Evolutionary conservation across 495 filamentous ascomycete genomes (phyloP).

Genomic region (Podospora didyma): DNA sequence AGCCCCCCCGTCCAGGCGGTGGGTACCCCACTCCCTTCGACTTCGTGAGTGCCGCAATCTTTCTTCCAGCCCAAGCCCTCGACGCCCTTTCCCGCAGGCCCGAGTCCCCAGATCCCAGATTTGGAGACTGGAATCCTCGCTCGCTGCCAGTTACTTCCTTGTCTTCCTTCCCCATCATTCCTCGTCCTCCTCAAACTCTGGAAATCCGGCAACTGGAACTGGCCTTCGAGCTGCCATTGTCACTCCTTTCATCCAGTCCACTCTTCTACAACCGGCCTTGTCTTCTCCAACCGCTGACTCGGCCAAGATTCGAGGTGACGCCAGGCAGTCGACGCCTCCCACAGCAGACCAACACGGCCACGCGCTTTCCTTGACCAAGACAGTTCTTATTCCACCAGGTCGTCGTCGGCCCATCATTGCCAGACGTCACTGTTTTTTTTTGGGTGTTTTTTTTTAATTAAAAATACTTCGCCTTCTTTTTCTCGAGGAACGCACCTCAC

Average conservation of each 20-base stretch:
- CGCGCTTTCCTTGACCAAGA: no score
- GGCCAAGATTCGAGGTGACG: no score
- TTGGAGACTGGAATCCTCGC: slow-evolving; percentile 8
- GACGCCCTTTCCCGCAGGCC: slow-evolving; percentile 4
- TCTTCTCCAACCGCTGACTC: neutral
- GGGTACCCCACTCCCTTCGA: slow-evolving; percentile 18
- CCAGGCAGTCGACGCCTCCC: slow-evolving; percentile 10
- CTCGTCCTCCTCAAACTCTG: slow-evolving; percentile 4
- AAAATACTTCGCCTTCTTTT: no score
- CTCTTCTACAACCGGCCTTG: slow-evolving; percentile 13
- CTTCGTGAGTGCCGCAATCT: slow-evolving; percentile 18
- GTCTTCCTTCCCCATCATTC: neutral
- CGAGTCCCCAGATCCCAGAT: slow-evolving; percentile 25
- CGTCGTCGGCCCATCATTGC: no score
- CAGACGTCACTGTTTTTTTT: no score
- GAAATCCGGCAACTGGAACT: neutral
- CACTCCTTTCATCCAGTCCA: slow-evolving; percentile 17
- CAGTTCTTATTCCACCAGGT: neutral
- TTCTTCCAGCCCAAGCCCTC: slow-evolving; percentile 15
- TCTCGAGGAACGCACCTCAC: no score
- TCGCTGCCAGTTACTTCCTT: slow-evolving; percentile 2
- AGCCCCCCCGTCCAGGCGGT: no score
- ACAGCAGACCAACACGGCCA: no score
- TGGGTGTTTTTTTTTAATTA: no score
- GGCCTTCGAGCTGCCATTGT: slow-evolving; percentile 7